A percentile compares a stretch with the other conserved stretches of the same genome.
phyloP scores from a whole-genome alignment of 2,329 filamentous ascomycete species.

The Penicillium sp. region DNA sequence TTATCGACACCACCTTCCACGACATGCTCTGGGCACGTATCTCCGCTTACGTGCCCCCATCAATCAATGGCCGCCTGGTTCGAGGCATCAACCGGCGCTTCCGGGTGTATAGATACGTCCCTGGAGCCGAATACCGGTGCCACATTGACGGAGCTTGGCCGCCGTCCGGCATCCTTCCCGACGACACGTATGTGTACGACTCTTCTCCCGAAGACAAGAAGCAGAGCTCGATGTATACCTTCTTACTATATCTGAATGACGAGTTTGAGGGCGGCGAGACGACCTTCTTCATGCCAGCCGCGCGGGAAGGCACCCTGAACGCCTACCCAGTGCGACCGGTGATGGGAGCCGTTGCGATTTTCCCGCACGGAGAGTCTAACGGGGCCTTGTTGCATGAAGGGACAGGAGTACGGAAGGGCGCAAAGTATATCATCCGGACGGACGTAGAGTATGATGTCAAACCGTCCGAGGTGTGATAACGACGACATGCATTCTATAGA shows the following conservation, averaged over 20 bases:
- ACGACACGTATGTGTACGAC: slow-evolving; percentile 64
- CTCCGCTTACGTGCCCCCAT: slow-evolving; percentile 55
- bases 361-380: slow-evolving; percentile 66
- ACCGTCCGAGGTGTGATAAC: slow-evolving; percentile 15
- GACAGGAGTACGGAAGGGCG: slow-evolving; percentile 65
- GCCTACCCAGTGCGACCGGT: slow-evolving; percentile 67
- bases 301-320: slow-evolving; percentile 63
- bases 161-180: slow-evolving; percentile 60
- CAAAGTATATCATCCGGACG: slow-evolving; percentile 67
- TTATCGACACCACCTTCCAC: slow-evolving; percentile 62
- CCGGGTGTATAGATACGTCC: slow-evolving; percentile 69
- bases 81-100: slow-evolving; percentile 67
- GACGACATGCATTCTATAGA: slow-evolving; percentile 1
- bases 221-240: slow-evolving; percentile 67
- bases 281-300: slow-evolving; percentile 66
- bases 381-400: slow-evolving; percentile 67
- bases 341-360: slow-evolving; percentile 66
- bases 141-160: slow-evolving; percentile 74
- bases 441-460: slow-evolving; percentile 67
- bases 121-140: slow-evolving; percentile 67
- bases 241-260: slow-evolving; percentile 67
- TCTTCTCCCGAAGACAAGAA: slow-evolving; percentile 57
- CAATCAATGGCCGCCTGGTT: slow-evolving; percentile 55
- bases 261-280: slow-evolving; percentile 71
- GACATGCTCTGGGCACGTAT: slow-evolving; percentile 63